Conservation (phyloP, 495 filamentous ascomycete species). For the Bacidia gigantensis region DNA sequence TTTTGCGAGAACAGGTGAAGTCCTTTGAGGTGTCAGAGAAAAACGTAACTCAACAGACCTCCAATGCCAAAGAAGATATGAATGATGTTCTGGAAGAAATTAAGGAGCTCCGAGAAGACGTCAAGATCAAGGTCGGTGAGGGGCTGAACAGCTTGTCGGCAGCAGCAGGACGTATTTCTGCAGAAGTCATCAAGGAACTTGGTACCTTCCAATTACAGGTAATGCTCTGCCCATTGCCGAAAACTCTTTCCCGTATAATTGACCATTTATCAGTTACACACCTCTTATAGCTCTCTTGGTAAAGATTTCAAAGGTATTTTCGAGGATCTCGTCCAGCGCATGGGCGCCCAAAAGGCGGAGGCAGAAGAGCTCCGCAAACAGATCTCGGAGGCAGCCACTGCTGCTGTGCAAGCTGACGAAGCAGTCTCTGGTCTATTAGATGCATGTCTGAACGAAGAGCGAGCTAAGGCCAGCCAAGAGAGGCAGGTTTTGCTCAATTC, state of each 20-base stretch:
- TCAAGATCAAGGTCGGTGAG: constrained; percentile 73
- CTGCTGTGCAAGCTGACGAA: constrained; percentile 50
- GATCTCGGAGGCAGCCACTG: constrained; percentile 50
- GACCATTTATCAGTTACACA: constrained; percentile 41
- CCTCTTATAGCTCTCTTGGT: constrained; percentile 79
- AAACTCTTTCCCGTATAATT: background rate
- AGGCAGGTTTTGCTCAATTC: constrained; percentile 59
- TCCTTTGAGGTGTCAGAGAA: constrained; percentile 51
- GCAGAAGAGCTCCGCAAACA: constrained; percentile 56
- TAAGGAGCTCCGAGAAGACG: constrained; percentile 68
- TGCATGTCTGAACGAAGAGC: constrained; percentile 62
- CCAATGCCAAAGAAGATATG: constrained; percentile 70
- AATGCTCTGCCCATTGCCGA: constrained; percentile 11
- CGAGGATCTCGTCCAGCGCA: constrained; percentile 57
- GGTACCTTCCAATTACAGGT: constrained; percentile 64
- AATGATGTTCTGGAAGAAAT: constrained; percentile 85
- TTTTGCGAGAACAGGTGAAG: constrained; percentile 52
- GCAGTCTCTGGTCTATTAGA: constrained; percentile 53
- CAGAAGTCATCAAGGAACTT: constrained; percentile 81
- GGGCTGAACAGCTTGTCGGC: constrained; percentile 72
- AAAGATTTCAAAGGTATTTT: constrained; percentile 78
- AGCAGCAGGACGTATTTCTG: constrained; percentile 76
- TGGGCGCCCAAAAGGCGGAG: constrained; percentile 66
- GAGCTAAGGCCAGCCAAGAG: constrained; percentile 56
- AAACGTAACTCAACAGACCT: constrained; percentile 53